These are phyloP conservation scores for Calocybe indica DNA, from an alignment of 768 basidiomycete species.

Conservation along the genomic window DNA sequence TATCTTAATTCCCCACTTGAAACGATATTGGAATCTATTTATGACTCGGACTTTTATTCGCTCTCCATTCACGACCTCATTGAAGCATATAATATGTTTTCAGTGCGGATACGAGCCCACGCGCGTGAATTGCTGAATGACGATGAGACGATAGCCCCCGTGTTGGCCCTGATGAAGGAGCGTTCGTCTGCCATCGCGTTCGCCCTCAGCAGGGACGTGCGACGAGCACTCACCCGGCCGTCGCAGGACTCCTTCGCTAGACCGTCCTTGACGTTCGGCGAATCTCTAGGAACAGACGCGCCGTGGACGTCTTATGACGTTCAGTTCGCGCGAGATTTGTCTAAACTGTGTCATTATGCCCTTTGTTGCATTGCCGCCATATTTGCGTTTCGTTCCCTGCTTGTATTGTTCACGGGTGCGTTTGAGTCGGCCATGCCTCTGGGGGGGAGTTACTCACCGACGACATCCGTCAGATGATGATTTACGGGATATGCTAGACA, in stretches of 20 bases:
- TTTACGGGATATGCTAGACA: constrained; percentile 36
- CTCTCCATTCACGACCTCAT: constrained; percentile 45
- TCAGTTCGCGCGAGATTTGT: constrained; percentile 33
- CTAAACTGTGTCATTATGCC: constrained; percentile 46
- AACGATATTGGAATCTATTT: no score
- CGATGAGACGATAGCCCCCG: constrained; percentile 9
- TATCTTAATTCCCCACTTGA: no score
- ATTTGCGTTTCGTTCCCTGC: constrained; percentile 40
- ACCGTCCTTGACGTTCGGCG: neutral
- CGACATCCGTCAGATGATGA: constrained; percentile 29
- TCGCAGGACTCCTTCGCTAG: constrained; percentile 3
- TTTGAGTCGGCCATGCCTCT: neutral
- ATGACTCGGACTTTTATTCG: no score
- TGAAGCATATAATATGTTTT: constrained; percentile 56
- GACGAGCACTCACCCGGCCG: constrained; percentile 25
- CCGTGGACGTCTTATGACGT: constrained; percentile 27
- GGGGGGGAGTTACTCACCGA: neutral
- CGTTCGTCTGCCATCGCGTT: constrained; percentile 28
- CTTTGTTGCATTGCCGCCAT: constrained; percentile 25
- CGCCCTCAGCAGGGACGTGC: constrained; percentile 48
- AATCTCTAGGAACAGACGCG: constrained; percentile 14
- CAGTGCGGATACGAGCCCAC: constrained; percentile 32
- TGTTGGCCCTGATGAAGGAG: constrained; percentile 22
- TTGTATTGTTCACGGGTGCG: constrained; percentile 45
- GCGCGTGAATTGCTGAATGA: constrained; percentile 12